A percentile compares a stretch with the other conserved stretches of the same genome.
Conservation (phyloP, 108 stramenopile species). For the Hondaea fermentalgiana region DNA sequence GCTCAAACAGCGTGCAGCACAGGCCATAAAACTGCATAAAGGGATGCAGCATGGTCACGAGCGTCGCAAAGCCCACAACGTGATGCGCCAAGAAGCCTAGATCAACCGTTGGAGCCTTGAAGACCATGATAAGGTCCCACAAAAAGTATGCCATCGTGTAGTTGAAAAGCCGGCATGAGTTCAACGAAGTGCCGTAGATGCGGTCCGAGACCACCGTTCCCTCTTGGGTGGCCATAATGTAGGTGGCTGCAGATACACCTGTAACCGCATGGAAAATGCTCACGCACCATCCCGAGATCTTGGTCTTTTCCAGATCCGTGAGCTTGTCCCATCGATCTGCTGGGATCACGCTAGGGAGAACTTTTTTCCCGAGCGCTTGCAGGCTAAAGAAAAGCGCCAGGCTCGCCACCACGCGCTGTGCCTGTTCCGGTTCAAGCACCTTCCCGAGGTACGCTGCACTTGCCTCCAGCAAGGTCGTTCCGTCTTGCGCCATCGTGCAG, state of each 20-base stretch:
- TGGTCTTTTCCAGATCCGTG: background rate
- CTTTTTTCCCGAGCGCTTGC: background rate
- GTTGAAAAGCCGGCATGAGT: background rate
- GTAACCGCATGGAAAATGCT: background rate
- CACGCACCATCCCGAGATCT: background rate
- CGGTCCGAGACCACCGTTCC: background rate
- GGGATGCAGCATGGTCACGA: background rate
- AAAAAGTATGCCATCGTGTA: constrained; percentile 7
- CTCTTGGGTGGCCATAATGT: background rate
- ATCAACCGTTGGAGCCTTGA: background rate
- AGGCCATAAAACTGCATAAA: background rate
- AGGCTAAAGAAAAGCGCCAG: background rate
- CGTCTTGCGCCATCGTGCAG: background rate
- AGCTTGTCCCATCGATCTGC: background rate
- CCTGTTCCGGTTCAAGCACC: background rate
- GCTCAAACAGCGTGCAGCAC: background rate
- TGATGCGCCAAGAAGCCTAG: background rate
- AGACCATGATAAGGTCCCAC: background rate
- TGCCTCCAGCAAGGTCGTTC: background rate
- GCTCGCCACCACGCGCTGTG: background rate
- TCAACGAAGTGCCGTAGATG: background rate
- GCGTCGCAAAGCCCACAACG: background rate
- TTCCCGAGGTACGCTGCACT: background rate
- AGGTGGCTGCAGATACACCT: background rate
- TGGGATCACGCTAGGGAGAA: background rate